Evolutionary conservation across 2,329 filamentous ascomycete species (phyloP).

Genomic region (Apiospora arundinis): DNA sequence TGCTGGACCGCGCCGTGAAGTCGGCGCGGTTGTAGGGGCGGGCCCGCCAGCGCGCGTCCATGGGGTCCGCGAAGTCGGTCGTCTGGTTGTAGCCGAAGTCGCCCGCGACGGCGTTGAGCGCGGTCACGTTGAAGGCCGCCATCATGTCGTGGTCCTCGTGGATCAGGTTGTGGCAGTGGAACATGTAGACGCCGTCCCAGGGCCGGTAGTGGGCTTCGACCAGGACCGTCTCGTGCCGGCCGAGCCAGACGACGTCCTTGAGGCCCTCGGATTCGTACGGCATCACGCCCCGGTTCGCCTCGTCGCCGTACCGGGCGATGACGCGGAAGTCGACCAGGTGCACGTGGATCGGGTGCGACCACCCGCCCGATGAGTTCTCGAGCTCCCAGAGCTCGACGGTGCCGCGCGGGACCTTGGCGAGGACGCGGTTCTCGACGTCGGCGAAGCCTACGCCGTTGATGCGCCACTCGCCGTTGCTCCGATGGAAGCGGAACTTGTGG

Average conservation of each 20-base stretch:
- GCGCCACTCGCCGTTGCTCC: conserved; percentile 52
- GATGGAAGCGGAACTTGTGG: conserved; percentile 53
- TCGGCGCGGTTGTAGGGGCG: conserved; percentile 35
- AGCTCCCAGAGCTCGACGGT: conserved; percentile 57
- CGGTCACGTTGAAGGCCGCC: conserved; percentile 52
- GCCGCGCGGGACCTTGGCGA: conserved; percentile 54
- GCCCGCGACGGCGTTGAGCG: conserved; percentile 31
- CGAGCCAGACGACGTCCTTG: conserved; percentile 65
- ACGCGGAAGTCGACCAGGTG: conserved; percentile 66
- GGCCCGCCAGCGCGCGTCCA: conserved; percentile 45
- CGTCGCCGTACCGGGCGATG: conserved; percentile 52
- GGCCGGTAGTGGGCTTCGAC: conserved; percentile 59
- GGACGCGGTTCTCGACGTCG: conserved; percentile 54
- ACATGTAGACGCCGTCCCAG: conserved; percentile 59
- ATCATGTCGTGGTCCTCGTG: conserved; percentile 56
- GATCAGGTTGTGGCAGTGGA: conserved; percentile 54
- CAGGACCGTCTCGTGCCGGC: conserved; percentile 54
- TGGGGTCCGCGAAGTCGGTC: conserved; percentile 44
- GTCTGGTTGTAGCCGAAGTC: conserved; percentile 46
- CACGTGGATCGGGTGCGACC: conserved; percentile 62
- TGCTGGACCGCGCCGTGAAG: conserved; percentile 32
- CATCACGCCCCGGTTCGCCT: conserved; percentile 45
- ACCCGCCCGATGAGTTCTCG: conserved; percentile 55
- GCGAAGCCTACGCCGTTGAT: conserved; percentile 57
- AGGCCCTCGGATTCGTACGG: conserved; percentile 61